Evolutionary conservation across 2,329 filamentous ascomycete genomes (phyloP), one percentile per base, ranked within the genome.

Genomic region (Colletotrichum sp.): DNA sequence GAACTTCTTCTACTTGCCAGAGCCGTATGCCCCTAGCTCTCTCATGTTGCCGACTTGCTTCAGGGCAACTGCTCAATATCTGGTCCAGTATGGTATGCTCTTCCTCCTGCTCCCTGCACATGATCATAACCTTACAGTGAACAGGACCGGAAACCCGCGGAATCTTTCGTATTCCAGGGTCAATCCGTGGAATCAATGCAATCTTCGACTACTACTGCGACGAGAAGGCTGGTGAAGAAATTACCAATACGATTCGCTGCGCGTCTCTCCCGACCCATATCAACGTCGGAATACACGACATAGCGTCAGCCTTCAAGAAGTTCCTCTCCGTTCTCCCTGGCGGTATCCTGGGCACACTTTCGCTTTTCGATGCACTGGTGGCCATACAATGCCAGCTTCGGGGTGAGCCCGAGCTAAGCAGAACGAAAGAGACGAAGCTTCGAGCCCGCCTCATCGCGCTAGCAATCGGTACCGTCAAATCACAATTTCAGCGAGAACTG

Each of bases 301-400:
- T 94, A 34, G 92, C 92, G 4, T 92, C 92, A 3, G 88, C 91
- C 0, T 94, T 95, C 83, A 94, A 94, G 79, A 89, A 88, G 15
- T 86, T 95, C n/a, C 84, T 95, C 1, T 88, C 89, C 0, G 90
- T 90, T 1, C 82, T 95, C 1, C 92, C 92, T 0, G 92, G 92
- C 0, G 93, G 93, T 0, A 92, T 95, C 55, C 84, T 95, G 1
- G 93, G 93, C 6, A 92, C 91, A 1, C 80, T 93, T 16, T 82
- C 87, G 2, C 81, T 94, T 1, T 93, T 94, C 71, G 91, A 94
- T 76, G 89, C 91, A 0, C 81, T 95, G 15, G 88, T 93, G 12
- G 89, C 90, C 13, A 91, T 94, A 19, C 88, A 92, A 74, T 89
- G 87, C 22, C 90, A 92, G 72, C 82, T 93, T 13, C 85, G 88